Conservation (phyloP, 2,329 filamentous ascomycete species). For the Phoma herbarum region DNA sequence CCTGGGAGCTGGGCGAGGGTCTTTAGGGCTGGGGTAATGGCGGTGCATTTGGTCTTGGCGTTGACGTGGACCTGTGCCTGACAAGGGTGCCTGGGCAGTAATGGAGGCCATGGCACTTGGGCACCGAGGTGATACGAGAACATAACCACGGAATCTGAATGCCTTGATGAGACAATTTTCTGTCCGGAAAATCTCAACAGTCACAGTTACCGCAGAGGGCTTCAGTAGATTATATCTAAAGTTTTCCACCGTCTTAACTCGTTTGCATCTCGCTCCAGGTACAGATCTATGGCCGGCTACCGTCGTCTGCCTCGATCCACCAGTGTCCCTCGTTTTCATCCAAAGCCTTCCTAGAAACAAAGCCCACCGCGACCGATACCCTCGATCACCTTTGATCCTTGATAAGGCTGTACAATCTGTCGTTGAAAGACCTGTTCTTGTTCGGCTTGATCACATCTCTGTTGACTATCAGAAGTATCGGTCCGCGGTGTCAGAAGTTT, state of each 20-base stretch:
- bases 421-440: neutral
- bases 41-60: conserved; percentile 16
- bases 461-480: no score
- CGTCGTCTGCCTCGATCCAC: neutral
- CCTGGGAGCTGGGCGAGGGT: conserved; percentile 2
- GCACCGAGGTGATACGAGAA: neutral
- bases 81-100: conserved; percentile 16
- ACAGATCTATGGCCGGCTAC: neutral
- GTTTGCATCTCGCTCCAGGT: neutral
- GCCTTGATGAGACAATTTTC: neutral
- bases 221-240: neutral
- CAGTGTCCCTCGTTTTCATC: neutral
- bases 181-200: neutral
- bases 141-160: neutral
- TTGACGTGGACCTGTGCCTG: conserved; percentile 14
- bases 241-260: neutral
- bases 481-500: no score
- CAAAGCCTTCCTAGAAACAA: neutral
- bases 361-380: neutral
- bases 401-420: neutral
- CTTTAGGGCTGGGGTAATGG: conserved; percentile 15
- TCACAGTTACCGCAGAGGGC: neutral
- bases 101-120: neutral
- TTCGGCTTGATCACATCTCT: no score
- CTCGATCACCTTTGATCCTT: neutral